Base-by-base conservation (phyloP, 2,329 filamentous ascomycete genomes). In the Ilyonectria mors-panacis region DNA sequence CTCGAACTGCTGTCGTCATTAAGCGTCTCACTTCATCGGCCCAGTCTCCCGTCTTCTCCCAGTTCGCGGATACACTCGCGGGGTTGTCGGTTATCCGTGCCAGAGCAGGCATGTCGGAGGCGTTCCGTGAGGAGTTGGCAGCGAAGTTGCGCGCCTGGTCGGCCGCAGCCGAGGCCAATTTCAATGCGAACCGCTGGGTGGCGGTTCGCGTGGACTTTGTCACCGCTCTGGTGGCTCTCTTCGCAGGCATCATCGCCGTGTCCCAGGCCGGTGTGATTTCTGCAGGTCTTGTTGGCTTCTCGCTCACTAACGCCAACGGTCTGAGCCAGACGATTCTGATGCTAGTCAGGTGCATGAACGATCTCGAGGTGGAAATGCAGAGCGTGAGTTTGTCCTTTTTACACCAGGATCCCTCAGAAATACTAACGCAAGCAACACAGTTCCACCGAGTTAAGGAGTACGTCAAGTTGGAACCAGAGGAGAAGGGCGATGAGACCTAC, bases 101-200 rank as follows among this genome's bases (percentile, higher is more conserved):
- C 1, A 80, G 85, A 13, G 78, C 78, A 10, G 83, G 82, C 39
- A 86, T 88, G 82, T 78, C 83, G 10, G 76, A 81, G 28, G 80
- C 80, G 1, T 89, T 89, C 61, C 79, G 82, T 12, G 76, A 82
- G 28, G 81, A 86, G 37, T 76, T 89, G n/a, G 86, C 87, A 1
- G 79, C 85, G 30, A 85, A 85, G 70, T 67, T 89, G 35, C 81
- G 84, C 1, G 75, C 82, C 0, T 86, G 83, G 76, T 82, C 84
- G 12, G 81, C 82, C 6, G 80, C 85, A 0, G 78, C 81, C 0
- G 86, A 88, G 72, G 79, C 86, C 1, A 84, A 83, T 53, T 88
- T 83, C 68, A 88, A 88, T 75, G 85, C 84, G 66, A 89, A 89
- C 72, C 84, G 87, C 8, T 89, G 87, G 87, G 85, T 89, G 3